Evolutionary conservation across 2,329 filamentous ascomycete species (phyloP).

Genomic region (Hymenoscyphus occultus): DNA sequence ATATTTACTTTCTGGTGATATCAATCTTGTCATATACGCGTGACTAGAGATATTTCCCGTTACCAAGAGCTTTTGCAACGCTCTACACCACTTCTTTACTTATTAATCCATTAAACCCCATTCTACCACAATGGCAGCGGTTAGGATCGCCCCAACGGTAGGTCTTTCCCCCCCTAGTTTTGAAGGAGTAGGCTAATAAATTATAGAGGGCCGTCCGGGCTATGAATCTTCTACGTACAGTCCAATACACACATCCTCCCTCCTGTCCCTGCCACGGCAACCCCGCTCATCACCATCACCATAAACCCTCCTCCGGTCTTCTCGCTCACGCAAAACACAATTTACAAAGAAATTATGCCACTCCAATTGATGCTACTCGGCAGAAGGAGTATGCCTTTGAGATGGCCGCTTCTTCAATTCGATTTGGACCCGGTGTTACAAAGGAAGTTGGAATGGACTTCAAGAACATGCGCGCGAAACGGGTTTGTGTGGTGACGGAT

Average conservation of each 20-base stretch:
- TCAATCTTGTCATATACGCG: neutral
- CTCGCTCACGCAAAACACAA: constrained; percentile 46
- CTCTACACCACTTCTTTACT: neutral
- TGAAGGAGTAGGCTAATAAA: neutral
- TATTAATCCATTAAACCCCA: neutral
- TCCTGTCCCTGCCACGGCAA: constrained; percentile 92
- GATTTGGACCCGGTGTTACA: constrained; percentile 89
- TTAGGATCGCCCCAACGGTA: constrained; percentile 34
- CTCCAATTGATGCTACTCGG: constrained; percentile 66
- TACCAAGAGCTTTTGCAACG: neutral
- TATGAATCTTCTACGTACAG: constrained; percentile 74
- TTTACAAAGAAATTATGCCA: constrained; percentile 59
- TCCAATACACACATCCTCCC: constrained; percentile 86
- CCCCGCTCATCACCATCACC: constrained; percentile 69
- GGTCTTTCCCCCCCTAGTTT: neutral
- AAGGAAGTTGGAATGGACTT: constrained; percentile 98
- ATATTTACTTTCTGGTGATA: neutral
- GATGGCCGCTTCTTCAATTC: constrained; percentile 93
- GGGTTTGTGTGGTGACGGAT: constrained; percentile 91
- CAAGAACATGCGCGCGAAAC: constrained; percentile 81
- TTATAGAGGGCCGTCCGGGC: constrained; percentile 59
- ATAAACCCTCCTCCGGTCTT: constrained; percentile 40
- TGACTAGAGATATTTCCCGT: neutral
- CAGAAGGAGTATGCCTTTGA: constrained; percentile 98
- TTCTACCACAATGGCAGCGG: constrained; percentile 24